A percentile compares a stretch with the other conserved stretches of the same genome.
Conservation (phyloP, 768 basidiomycete species). For the Sarcomyxa edulis region DNA sequence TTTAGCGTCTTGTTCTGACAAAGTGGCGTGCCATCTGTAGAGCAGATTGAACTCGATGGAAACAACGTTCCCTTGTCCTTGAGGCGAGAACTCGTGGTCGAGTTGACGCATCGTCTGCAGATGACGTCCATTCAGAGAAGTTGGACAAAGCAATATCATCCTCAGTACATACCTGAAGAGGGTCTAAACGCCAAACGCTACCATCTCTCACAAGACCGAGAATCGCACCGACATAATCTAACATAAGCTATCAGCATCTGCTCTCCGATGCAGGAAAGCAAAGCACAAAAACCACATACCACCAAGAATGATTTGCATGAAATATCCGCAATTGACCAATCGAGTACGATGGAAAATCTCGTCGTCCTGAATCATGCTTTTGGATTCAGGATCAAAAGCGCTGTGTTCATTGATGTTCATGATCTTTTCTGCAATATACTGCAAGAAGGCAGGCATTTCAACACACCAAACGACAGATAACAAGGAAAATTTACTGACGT, state of each 20-base stretch:
- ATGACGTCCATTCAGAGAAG: not conserved
- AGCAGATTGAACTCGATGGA: constrained; percentile 73
- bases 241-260: not conserved
- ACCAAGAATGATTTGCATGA: constrained; percentile 64
- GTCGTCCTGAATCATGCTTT: constrained; percentile 50
- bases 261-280: not conserved
- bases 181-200: constrained; percentile 61
- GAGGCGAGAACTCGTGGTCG: constrained; percentile 48
- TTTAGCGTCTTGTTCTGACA: constrained; percentile 46
- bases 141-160: not conserved
- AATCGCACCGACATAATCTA: constrained; percentile 75
- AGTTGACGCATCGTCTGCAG: constrained; percentile 43
- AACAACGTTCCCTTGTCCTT: constrained; percentile 71
- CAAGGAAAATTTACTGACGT: constrained; percentile 34
- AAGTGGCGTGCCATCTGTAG: constrained; percentile 63
- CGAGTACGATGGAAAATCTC: constrained; percentile 74
- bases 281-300: too few species aligned
- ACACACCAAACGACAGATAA: constrained; percentile 1
- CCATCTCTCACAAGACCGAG: constrained; percentile 65
- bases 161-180: constrained; percentile 43
- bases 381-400: constrained; percentile 29
- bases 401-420: constrained; percentile 63
- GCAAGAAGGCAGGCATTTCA: constrained; percentile 5
- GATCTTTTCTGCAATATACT: constrained; percentile 70
- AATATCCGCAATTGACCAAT: constrained; percentile 68